Conservation (phyloP, 805 yeast species). For the Kodamaea sagamina region DNA sequence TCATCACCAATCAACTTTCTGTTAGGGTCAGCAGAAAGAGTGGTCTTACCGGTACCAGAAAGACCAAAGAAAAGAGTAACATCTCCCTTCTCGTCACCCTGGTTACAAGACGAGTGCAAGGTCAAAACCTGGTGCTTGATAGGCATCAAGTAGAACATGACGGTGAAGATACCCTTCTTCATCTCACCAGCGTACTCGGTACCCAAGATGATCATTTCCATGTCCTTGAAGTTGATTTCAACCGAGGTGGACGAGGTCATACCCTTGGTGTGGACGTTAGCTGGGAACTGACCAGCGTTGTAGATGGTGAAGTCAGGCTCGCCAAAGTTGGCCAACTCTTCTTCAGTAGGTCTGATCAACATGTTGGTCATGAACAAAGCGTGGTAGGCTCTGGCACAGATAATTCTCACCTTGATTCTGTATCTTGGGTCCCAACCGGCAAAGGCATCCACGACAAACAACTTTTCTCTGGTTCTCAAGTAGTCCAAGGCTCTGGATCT, state of each 20-base stretch:
- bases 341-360: conserved; percentile 92
- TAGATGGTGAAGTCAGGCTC: conserved; percentile 98
- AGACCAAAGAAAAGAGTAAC: conserved; percentile 95
- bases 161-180: conserved; percentile 99
- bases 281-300: conserved; percentile 99
- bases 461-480: conserved; percentile 90
- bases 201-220: conserved; percentile 99
- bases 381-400: conserved; percentile 98
- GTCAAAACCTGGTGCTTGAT: conserved; percentile 88
- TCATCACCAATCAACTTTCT: conserved; percentile 96
- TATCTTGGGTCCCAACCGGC: conserved; percentile 99
- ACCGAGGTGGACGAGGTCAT: conserved; percentile 96
- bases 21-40: conserved; percentile 93
- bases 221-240: conserved; percentile 92
- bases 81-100: conserved; percentile 77
- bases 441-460: conserved; percentile 92
- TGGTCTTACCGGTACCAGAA: conserved; percentile 98
- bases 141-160: conserved; percentile 98
- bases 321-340: conserved; percentile 86
- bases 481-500: conserved; percentile 96
- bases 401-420: conserved; percentile 92
- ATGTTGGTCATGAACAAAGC: conserved; percentile 97
- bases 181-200: conserved; percentile 99
- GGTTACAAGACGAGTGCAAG: conserved; percentile 92
- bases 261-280: conserved; percentile 92